Conservation (phyloP, 75 land plant species). For the Azolla pinnata region DNA sequence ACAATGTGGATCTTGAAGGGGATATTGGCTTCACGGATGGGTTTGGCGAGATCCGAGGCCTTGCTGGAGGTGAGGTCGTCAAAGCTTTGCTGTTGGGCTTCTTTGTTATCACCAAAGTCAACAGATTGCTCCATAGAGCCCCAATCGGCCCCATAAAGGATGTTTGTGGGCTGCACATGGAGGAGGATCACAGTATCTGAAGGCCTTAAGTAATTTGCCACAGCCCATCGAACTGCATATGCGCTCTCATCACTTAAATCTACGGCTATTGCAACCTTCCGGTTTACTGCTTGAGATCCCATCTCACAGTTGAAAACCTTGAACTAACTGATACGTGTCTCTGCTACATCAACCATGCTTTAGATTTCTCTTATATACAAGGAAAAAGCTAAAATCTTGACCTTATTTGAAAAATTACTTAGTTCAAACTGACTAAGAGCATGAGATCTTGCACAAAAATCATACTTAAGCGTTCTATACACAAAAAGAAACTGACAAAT, state of each 20-base stretch:
- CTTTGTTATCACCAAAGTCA: constrained; percentile 11
- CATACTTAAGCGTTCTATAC: no score
- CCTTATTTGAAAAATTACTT: no score
- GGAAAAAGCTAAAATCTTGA: no score
- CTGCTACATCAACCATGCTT: no score
- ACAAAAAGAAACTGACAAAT: no score
- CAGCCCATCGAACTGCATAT: constrained; percentile 37
- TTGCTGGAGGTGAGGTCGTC: constrained; percentile 58
- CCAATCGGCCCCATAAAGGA: constrained; percentile 74
- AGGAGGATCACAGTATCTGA: constrained; percentile 30
- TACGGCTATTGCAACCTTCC: constrained; percentile 40
- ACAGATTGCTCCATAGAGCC: constrained; percentile 42
- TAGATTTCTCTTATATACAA: no score
- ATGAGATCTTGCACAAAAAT: no score
- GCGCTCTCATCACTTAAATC: constrained; percentile 44
- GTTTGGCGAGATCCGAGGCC: constrained; percentile 52
- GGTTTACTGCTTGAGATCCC: no score
- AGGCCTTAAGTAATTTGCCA: constrained; percentile 28
- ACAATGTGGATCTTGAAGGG: constrained; percentile 78
- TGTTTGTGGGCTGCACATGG: constrained; percentile 34
- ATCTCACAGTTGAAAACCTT: no score
- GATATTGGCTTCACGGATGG: constrained; percentile 48
- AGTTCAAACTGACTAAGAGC: no score
- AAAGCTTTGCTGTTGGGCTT: constrained; percentile 50
- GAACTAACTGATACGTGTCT: no score